Evolutionary conservation across 768 basidiomycete genomes (phyloP), one percentile per base, ranked within the genome.

Genomic region (Mycena amicta): DNA sequence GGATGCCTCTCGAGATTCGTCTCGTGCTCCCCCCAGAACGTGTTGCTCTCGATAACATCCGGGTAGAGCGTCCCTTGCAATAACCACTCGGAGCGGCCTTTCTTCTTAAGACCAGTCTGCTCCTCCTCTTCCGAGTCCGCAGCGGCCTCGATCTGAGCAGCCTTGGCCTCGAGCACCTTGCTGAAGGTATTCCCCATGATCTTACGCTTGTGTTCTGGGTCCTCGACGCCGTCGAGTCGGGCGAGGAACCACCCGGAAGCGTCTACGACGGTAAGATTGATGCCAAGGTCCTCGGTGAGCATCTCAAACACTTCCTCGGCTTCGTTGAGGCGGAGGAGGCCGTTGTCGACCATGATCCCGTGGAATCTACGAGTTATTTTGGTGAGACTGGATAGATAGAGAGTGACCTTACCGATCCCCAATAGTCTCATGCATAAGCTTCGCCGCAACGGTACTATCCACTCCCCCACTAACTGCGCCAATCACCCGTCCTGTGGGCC

Each of bases 1-100:
- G 98, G 97, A 72, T 99, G 97, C 2, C 97, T 98, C 82, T 99
- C 98, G 81, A 99, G 98, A 11, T n/a, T n/a, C n/a, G 96, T 98
- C 37, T 97, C 97, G 63, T 90, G 93, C 0, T 96, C 97, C 2
- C 97, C 97, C 76, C 98, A 98, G 85, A 99, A 99, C 75, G 91
- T 93, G 77, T 98, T 97, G 70, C 91, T 93, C 79, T 99, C 97
- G 70, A 98, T 99, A 57, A 99, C 97, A 70, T 99, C 97, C 2
- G 97, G 97, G 74, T 98, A 99, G 15, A 99, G 83, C 0, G 97
- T 99, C 3, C 97, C 97, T 74, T 99, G 97, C 12, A 99, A 77
- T 47, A 99, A 74, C 95, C 95, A 99, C 71, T 98, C 97, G 30
- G 98, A 93, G 67, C 87, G 86, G 3, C 97, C 95, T 74, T 95